phyloP scores from a whole-genome alignment of 768 basidiomycete species.

The Mycena epipterygia region DNA sequence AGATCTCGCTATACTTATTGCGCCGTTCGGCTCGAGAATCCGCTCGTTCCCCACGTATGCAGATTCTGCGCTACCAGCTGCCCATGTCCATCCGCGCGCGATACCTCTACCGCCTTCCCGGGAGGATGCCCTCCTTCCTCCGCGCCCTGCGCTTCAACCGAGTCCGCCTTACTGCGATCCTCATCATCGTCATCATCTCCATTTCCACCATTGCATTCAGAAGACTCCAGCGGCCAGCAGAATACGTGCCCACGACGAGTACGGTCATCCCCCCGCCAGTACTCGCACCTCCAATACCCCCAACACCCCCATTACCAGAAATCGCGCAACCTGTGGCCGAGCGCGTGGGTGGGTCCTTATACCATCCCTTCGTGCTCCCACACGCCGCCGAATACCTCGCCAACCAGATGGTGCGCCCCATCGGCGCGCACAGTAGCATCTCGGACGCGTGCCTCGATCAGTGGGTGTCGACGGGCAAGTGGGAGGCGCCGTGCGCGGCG shows the following conservation, averaged over 20 bases:
- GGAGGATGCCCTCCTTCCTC: not conserved
- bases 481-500: conserved; percentile 32
- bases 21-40: not conserved
- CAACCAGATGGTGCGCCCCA: conserved; percentile 26
- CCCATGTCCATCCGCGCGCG: conserved; percentile 9
- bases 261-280: conserved; percentile 6
- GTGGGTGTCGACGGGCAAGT: conserved; percentile 33
- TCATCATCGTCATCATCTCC: conserved; percentile 30
- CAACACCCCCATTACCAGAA: too few relatives aligned
- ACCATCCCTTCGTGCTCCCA: conserved; percentile 30
- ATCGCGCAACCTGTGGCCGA: too few relatives aligned
- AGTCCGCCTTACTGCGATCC: conserved; percentile 28
- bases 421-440: conserved; percentile 23
- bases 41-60: not conserved
- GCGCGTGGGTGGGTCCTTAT: conserved; percentile 22
- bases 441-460: conserved; percentile 34
- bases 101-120: conserved; percentile 17
- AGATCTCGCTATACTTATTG: not conserved
- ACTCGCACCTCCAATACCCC: not conserved
- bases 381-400: conserved; percentile 15
- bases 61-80: not conserved
- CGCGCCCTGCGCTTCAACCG: conserved; percentile 20
- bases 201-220: conserved; percentile 26
- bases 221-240: conserved; percentile 29
- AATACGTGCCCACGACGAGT: not conserved